A percentile compares a stretch with the other conserved stretches of the same genome.
Evolutionary conservation across 2,329 filamentous ascomycete genomes (phyloP).

Genomic region (Trichoderma sp.): DNA sequence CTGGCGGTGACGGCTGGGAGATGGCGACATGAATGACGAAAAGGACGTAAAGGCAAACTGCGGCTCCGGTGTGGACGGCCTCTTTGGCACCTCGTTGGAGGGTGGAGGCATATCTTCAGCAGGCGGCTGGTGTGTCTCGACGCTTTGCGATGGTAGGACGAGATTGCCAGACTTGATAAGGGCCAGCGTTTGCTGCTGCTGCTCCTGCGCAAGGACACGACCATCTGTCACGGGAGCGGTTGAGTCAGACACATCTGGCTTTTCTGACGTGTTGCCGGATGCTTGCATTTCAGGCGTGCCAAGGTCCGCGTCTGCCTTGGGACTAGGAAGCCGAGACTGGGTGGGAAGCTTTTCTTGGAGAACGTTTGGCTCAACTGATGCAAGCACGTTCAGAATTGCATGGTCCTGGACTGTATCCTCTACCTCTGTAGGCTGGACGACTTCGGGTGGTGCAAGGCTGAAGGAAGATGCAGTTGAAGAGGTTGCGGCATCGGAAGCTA

Average conservation of each 20-base stretch:
- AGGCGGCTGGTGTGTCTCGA: not conserved
- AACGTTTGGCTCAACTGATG: not conserved
- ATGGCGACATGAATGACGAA: conserved; percentile 55
- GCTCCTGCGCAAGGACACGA: not conserved
- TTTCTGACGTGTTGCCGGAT: not conserved
- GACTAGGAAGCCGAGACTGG: too few species aligned
- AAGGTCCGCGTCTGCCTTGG: not conserved
- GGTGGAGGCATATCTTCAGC: not conserved
- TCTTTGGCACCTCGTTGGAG: not conserved
- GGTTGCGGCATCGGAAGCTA: not conserved
- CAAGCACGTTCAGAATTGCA: not conserved
- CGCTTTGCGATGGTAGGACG: not conserved
- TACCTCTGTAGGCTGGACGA: not conserved
- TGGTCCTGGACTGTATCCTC: not conserved
- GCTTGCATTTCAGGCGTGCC: not conserved
- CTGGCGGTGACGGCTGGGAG: conserved; percentile 43
- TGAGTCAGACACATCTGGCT: not conserved
- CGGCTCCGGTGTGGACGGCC: conserved; percentile 49
- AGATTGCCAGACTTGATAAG: not conserved
- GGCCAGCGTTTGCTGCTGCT: not conserved
- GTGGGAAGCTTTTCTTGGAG: not conserved
- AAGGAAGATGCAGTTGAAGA: not conserved
- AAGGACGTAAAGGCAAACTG: conserved; percentile 56
- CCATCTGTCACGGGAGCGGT: not conserved
- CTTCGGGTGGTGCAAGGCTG: not conserved